Evolutionary conservation across 768 basidiomycete genomes (phyloP).

Genomic region (Gymnopilus junonius): DNA sequence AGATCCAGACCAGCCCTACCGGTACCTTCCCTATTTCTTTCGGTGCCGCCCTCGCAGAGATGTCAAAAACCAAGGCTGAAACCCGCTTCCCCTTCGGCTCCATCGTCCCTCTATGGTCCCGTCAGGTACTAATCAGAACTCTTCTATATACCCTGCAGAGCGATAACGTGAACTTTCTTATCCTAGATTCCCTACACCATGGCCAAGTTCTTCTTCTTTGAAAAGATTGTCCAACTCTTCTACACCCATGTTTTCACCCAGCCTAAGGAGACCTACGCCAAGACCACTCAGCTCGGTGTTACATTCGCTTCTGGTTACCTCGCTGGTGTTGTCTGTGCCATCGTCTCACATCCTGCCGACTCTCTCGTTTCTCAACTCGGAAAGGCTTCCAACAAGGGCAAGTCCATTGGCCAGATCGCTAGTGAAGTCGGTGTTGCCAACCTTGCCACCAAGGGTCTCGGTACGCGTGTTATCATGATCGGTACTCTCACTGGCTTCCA

Average conservation of each 20-base stretch:
- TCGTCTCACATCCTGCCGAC: conserved; percentile 97
- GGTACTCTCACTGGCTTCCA: conserved; percentile 77
- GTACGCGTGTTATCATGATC: conserved; percentile 87
- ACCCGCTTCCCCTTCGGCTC: conserved; percentile 89
- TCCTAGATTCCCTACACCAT: conserved; percentile 94
- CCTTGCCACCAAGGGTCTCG: conserved; percentile 85
- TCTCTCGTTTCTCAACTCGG: conserved; percentile 93
- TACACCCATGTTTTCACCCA: conserved; percentile 85
- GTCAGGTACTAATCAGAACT: conserved; percentile 55
- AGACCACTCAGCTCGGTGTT: conserved; percentile 85
- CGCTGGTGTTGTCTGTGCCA: conserved; percentile 93
- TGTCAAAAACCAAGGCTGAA: conserved; percentile 66
- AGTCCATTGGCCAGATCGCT: conserved; percentile 71
- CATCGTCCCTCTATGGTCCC: conserved; percentile 85
- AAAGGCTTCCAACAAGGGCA: conserved; percentile 86
- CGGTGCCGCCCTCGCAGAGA: conserved; percentile 71
- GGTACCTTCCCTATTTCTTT: conserved; percentile 83
- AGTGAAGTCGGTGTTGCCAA: conserved; percentile 66
- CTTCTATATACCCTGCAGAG: neutral
- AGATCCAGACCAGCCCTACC: conserved; percentile 77
- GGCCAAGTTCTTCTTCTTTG: conserved; percentile 98
- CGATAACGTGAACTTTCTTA: conserved; percentile 1
- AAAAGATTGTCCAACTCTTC: conserved; percentile 86
- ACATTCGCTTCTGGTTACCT: conserved; percentile 93
- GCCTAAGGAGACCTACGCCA: conserved; percentile 79